A percentile compares a stretch with the other conserved stretches of the same genome.
phyloP scores from a whole-genome alignment of 2,329 filamentous ascomycete genomes.

The Cytospora chrysosperma region DNA sequence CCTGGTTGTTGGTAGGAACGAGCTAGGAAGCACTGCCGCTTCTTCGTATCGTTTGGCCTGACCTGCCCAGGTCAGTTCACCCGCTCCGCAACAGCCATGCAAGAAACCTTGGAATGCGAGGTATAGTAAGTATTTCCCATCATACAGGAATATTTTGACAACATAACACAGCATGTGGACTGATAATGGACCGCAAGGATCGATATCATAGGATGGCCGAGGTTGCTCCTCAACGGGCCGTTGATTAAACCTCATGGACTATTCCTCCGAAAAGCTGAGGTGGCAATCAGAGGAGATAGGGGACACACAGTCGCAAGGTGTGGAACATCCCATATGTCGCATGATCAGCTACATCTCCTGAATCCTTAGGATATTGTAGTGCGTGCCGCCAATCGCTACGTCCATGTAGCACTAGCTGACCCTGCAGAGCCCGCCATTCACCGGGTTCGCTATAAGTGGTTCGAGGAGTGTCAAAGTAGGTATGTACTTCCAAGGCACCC shows the following conservation, averaged over 20 bases:
- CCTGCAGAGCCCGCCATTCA: not conserved
- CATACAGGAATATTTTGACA: not conserved
- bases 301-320: not conserved
- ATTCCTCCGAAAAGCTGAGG: not conserved
- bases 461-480: not conserved
- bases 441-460: not conserved
- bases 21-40: not conserved
- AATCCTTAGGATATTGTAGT: no score
- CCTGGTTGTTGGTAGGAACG: not conserved
- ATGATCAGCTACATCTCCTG: not conserved
- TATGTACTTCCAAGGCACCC: not conserved
- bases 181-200: not conserved
- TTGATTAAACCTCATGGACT: not conserved
- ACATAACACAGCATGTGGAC: not conserved
- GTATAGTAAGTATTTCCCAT: not conserved
- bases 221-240: not conserved
- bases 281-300: not conserved
- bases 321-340: not conserved
- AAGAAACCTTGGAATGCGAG: not conserved
- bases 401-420: not conserved
- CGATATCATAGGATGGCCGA: not conserved
- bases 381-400: not conserved
- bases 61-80: not conserved
- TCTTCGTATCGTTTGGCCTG: slow-evolving; percentile 1
- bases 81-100: not conserved